A percentile compares a stretch with the other conserved stretches of the same genome.
Evolutionary conservation across 257 asterid genomes (phyloP).

Genomic region (Salvia splendens): DNA sequence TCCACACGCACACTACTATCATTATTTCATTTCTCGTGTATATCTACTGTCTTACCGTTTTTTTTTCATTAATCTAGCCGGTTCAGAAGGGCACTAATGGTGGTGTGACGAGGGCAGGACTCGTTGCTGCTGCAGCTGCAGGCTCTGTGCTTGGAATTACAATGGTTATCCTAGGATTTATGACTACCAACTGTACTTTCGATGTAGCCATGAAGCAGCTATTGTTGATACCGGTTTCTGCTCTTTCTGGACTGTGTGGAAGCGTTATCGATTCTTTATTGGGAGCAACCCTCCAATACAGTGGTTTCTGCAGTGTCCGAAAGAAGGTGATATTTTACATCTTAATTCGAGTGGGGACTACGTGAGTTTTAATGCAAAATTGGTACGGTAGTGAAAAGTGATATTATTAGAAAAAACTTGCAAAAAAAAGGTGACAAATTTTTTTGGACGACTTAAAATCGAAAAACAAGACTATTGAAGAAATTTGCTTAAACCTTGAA

Average conservation of each 20-base stretch:
- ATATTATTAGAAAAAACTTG: too few relatives aligned
- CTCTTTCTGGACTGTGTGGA: constrained; percentile 81
- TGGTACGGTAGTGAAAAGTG: too few relatives aligned
- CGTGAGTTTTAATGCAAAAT: too few relatives aligned
- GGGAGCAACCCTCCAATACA: constrained; percentile 94
- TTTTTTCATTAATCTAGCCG: constrained; percentile 49
- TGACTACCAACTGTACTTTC: constrained; percentile 62
- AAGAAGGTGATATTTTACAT: constrained; percentile 61
- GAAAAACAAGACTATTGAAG: too few relatives aligned
- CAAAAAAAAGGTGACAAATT: too few relatives aligned
- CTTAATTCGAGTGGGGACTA: neutral
- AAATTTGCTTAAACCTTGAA: constrained; percentile 4
- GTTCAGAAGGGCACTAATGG: constrained; percentile 96
- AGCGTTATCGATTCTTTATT: constrained; percentile 82
- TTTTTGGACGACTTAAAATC: too few relatives aligned
- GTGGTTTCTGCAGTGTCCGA: constrained; percentile 88
- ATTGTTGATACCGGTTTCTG: constrained; percentile 70
- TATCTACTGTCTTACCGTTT: constrained; percentile 10
- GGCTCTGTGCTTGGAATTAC: constrained; percentile 75
- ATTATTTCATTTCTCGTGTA: neutral
- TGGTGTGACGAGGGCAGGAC: constrained; percentile 85
- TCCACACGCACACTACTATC: neutral
- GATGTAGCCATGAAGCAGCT: constrained; percentile 66
- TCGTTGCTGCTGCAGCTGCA: constrained; percentile 83
- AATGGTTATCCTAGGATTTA: constrained; percentile 64